Conservation (phyloP, 2,329 filamentous ascomycete genomes). For the Penicillium sp. region DNA sequence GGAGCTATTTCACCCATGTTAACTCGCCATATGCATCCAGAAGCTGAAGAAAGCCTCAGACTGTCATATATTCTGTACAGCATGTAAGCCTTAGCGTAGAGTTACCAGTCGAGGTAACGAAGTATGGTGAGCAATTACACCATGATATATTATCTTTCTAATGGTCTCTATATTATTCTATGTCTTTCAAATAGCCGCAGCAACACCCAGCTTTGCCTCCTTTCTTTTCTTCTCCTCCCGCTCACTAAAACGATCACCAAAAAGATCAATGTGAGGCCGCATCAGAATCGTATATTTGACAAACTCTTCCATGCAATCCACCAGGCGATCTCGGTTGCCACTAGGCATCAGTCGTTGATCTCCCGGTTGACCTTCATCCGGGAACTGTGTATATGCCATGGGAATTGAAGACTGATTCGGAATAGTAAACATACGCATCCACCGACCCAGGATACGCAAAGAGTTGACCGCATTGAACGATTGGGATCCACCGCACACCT, state of each 20-base stretch:
- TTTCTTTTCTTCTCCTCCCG: slow-evolving; percentile 37
- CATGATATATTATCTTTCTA: background rate
- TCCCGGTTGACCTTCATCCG: slow-evolving; percentile 46
- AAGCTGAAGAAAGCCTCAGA: too few species aligned
- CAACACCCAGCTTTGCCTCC: slow-evolving; percentile 11
- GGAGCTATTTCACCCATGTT: too few species aligned
- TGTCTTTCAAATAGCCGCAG: background rate
- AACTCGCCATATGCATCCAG: too few species aligned
- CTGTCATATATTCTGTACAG: too few species aligned
- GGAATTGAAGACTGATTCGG: slow-evolving; percentile 66
- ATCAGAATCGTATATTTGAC: slow-evolving; percentile 67
- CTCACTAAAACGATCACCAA: slow-evolving; percentile 64
- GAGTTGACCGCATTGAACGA: slow-evolving; percentile 67
- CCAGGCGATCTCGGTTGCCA: slow-evolving; percentile 58
- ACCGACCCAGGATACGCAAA: slow-evolving; percentile 63
- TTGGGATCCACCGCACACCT: slow-evolving; percentile 64
- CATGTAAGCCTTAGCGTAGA: too few species aligned
- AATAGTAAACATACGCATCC: slow-evolving; percentile 69
- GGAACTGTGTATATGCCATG: slow-evolving; percentile 62
- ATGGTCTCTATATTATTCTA: background rate
- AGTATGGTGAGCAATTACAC: background rate
- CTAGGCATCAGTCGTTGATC: slow-evolving; percentile 55
- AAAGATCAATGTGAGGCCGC: slow-evolving; percentile 59
- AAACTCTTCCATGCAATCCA: slow-evolving; percentile 69
- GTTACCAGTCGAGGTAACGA: background rate